Conservation (phyloP, 1,284 basidiomycete species). For the Sanguinoderma infundibulare region DNA sequence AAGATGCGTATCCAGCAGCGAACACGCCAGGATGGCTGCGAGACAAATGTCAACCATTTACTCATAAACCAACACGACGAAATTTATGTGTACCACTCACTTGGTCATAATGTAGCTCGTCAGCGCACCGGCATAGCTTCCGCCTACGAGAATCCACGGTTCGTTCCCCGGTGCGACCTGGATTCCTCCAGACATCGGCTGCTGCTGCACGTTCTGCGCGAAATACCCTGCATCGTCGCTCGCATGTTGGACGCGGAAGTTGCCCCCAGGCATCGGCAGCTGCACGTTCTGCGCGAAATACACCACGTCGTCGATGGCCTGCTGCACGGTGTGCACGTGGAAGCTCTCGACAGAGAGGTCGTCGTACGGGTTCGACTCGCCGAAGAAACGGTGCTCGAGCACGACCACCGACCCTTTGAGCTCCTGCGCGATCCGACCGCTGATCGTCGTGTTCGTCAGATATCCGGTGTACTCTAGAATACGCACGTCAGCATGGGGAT, state of each 20-base stretch:
- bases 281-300: too few species aligned
- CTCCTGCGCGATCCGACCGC: conserved; percentile 69
- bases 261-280: too few species aligned
- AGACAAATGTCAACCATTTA: background rate
- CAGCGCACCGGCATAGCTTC: conserved; percentile 72
- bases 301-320: too few species aligned
- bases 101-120: conserved; percentile 74
- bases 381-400: conserved; percentile 61
- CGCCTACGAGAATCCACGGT: conserved; percentile 74
- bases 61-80: too few species aligned
- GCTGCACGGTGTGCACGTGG: conserved; percentile 67
- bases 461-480: conserved; percentile 54
- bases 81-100: conserved; percentile 43
- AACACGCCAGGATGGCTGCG: conserved; percentile 65
- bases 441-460: conserved; percentile 66
- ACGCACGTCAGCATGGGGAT: background rate
- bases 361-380: conserved; percentile 58
- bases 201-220: conserved; percentile 62
- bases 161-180: conserved; percentile 57
- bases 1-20: conserved; percentile 71
- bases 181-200: conserved; percentile 70
- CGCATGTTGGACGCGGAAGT: too few species aligned
- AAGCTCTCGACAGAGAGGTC: conserved; percentile 66
- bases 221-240: conserved; percentile 77
- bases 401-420: conserved; percentile 66